Conservation (phyloP, 805 yeast species). For the Ogataea angusta region DNA sequence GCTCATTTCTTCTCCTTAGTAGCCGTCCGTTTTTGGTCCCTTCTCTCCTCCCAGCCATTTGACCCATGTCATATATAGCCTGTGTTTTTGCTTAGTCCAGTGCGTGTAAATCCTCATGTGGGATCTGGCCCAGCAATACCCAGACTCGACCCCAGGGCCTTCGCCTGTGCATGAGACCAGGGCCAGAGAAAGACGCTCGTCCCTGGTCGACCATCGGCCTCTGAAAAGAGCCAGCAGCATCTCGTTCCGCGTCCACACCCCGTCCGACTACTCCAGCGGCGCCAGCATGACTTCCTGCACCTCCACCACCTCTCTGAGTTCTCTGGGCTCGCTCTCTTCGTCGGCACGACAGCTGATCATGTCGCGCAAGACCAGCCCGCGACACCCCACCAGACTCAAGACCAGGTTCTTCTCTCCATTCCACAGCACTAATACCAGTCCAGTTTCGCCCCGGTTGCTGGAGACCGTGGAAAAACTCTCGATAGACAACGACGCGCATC, state of each 20-base stretch:
- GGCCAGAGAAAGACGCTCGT: slow-evolving; percentile 8
- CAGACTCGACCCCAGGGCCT: slow-evolving; percentile 7
- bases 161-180: slow-evolving; percentile 7
- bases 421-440: slow-evolving; percentile 30
- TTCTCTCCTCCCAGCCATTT: slow-evolving; percentile 10
- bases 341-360: slow-evolving; percentile 16
- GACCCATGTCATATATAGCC: slow-evolving; percentile 3
- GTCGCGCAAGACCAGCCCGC: slow-evolving; percentile 14
- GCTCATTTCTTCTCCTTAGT: slow-evolving; percentile 5
- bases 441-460: slow-evolving; percentile 5
- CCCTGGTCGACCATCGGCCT: slow-evolving; percentile 23
- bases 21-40: slow-evolving; percentile 4
- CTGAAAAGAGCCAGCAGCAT: slow-evolving; percentile 30
- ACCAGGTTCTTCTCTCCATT: slow-evolving; percentile 20
- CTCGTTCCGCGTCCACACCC: slow-evolving; percentile 23
- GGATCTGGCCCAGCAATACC: slow-evolving; percentile 4
- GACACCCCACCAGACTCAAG: slow-evolving; percentile 8
- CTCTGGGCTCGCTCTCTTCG: slow-evolving; percentile 15
- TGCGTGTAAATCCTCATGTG: slow-evolving; percentile 6
- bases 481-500: slow-evolving; percentile 13
- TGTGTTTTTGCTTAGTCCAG: neutral
- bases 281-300: neutral
- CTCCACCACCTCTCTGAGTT: slow-evolving; percentile 10
- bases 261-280: neutral
- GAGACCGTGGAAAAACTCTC: slow-evolving; percentile 8